Percentiles rank a stretch among this genome's conserved stretches.
Evolutionary conservation across 345 rosid genomes (phyloP).

Genomic region (Anacardium occidentale): DNA sequence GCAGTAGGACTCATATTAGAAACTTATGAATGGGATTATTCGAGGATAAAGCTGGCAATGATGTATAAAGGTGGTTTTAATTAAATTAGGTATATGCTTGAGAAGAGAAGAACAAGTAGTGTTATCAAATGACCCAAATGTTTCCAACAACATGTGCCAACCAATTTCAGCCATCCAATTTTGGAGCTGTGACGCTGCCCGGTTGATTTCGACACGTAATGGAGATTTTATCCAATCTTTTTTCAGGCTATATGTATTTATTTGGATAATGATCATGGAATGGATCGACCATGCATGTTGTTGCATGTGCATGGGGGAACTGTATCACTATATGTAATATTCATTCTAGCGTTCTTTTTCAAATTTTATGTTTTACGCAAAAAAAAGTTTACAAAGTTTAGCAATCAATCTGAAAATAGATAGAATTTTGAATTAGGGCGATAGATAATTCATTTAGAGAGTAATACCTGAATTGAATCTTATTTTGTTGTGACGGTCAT

Average conservation of each 20-base stretch:
- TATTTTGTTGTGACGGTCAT: neutral
- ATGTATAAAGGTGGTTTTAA: slow-evolving; percentile 11
- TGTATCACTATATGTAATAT: neutral
- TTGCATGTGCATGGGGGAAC: slow-evolving; percentile 39
- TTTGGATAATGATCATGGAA: slow-evolving; percentile 2
- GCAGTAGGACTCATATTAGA: neutral
- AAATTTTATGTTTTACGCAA: no score
- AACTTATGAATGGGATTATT: no score
- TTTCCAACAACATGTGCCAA: slow-evolving; percentile 21
- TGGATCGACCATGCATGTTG: slow-evolving; percentile 28
- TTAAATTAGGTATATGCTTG: slow-evolving; percentile 25
- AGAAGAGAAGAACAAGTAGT: slow-evolving; percentile 19
- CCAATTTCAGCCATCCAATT: no score
- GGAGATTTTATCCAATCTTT: neutral
- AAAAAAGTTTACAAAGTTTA: no score
- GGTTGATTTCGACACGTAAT: slow-evolving; percentile 4
- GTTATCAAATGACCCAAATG: slow-evolving; percentile 17
- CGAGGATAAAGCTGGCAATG: no score
- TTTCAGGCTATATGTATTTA: neutral
- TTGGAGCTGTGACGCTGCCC: neutral
- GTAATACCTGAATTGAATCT: no score
- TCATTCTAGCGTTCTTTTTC: neutral
- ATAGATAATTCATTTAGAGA: no score
- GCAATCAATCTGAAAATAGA: neutral
- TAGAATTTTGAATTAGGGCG: no score